phyloP scores from a whole-genome alignment of 164 flowering plant genomes.

The Magnolia kwangsiensis region DNA sequence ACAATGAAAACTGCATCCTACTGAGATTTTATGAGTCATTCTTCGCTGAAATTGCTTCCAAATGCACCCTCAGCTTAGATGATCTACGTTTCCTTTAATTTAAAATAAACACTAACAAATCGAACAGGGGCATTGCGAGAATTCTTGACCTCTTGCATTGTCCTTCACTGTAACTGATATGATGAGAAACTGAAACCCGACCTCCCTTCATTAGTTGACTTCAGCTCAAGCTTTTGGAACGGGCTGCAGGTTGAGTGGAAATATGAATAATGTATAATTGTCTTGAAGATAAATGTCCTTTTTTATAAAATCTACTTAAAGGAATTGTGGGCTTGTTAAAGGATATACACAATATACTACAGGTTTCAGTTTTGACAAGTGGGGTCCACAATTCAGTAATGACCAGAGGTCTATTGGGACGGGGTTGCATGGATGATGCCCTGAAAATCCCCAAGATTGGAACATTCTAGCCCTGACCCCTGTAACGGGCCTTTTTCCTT shows the following conservation, averaged over 20 bases:
- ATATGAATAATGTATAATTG: neutral
- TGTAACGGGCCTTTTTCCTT: too few species aligned
- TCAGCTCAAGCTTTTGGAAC: constrained; percentile 91
- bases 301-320: neutral
- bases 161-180: constrained; percentile 63
- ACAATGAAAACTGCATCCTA: neutral
- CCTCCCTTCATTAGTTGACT: constrained; percentile 69
- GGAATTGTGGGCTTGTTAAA: neutral
- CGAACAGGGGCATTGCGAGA: neutral
- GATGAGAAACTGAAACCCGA: constrained; percentile 85
- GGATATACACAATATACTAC: neutral
- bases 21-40: neutral
- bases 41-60: neutral
- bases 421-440: too few species aligned
- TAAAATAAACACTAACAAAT: neutral
- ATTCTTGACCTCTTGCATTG: neutral
- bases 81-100: neutral
- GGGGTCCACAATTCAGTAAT: neutral
- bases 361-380: neutral
- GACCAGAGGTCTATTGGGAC: too few species aligned
- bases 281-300: too few species aligned
- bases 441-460: too few species aligned
- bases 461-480: too few species aligned
- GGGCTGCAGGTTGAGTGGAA: constrained; percentile 55
- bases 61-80: neutral